Evolutionary conservation across 257 asterid species (phyloP), one percentile per base, ranked within the genome.

Genomic region (Leptodermis oblonga): DNA sequence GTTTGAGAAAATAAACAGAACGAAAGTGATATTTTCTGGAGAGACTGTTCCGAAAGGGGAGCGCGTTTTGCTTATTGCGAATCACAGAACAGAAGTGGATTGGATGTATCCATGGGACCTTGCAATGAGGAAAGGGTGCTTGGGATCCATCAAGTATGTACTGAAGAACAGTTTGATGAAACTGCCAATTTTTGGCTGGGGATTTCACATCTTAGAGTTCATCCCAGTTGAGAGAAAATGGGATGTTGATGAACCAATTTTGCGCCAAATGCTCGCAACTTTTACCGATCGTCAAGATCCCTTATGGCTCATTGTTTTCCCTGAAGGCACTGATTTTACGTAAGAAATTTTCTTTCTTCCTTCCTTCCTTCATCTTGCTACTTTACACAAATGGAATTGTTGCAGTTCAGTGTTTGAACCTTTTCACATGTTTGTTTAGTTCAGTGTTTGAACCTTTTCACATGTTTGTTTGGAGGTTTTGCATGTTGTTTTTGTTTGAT

Each of bases 81-180:
- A 92, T 70, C 98, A 92, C 70, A 83, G 98, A 75, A 89, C 97
- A 6, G 97, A 87, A 82, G 97, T 92, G 11, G 98, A 92, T 67
- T 92, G 98, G 98, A 92, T 92, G 97, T 92, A 92, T 77, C 77
- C 87, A 68, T 92, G 98, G 98, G 90, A 89, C 78, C 96, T 89
- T 65, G 97, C 98, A 2, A 77, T 89, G 76, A 75, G 98, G 46
- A 92, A 92, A 76, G 90, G 90, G 31, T 76, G 90, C 26, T 82
- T 87, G 65, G 97, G 98, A 54, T 83, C 74, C 48, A 78, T 92
- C 65, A 92, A 82, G 83, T 92, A 92, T 77, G 73, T 92, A 23
- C 85, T 92, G 1, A 92, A 92, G 87, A 87, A 88, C 69, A 92
- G 95, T 73, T 78, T 89, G 82, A 92, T 92, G 97, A 92, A 83